Evolutionary conservation across 2,329 filamentous ascomycete species (phyloP).

Genomic region (Cercospora sp.): DNA sequence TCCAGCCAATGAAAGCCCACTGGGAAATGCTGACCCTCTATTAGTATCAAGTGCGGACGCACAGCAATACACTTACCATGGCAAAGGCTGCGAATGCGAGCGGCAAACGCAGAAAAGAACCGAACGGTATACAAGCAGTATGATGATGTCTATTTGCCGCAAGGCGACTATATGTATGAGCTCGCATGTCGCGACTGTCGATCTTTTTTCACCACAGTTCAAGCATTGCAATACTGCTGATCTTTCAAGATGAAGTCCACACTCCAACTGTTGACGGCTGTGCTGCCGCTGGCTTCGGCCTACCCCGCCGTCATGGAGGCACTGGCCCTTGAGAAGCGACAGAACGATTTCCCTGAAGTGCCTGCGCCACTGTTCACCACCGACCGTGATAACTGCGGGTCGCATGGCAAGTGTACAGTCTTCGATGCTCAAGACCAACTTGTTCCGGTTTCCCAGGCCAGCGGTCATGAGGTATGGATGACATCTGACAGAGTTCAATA

Average conservation of each 20-base stretch:
- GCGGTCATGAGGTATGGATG: constrained; percentile 27
- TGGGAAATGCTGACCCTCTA: constrained; percentile 1
- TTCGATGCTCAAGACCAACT: constrained; percentile 38
- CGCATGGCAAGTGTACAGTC: constrained; percentile 23
- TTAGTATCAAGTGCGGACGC: constrained; percentile 5
- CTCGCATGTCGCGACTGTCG: background rate
- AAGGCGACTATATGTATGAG: background rate
- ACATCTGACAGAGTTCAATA: background rate
- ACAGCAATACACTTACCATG: constrained; percentile 4
- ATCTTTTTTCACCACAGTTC: background rate
- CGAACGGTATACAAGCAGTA: background rate
- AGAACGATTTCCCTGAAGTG: constrained; percentile 19
- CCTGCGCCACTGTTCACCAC: constrained; percentile 23
- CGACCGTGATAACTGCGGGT: constrained; percentile 25
- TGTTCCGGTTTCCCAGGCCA: constrained; percentile 29
- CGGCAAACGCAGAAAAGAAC: background rate
- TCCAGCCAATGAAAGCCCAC: background rate
- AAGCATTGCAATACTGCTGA: background rate
- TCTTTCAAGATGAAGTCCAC: constrained; percentile 16
- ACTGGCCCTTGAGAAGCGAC: constrained; percentile 16
- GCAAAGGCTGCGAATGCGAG: constrained; percentile 2
- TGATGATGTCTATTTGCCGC: background rate
- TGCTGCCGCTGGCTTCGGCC: constrained; percentile 25
- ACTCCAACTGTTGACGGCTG: constrained; percentile 15
- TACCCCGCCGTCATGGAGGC: constrained; percentile 23